Evolutionary conservation across 306 rosid species (phyloP), one percentile per base, ranked within the genome.

Genomic region (Pterocarpus macrocarpus): DNA sequence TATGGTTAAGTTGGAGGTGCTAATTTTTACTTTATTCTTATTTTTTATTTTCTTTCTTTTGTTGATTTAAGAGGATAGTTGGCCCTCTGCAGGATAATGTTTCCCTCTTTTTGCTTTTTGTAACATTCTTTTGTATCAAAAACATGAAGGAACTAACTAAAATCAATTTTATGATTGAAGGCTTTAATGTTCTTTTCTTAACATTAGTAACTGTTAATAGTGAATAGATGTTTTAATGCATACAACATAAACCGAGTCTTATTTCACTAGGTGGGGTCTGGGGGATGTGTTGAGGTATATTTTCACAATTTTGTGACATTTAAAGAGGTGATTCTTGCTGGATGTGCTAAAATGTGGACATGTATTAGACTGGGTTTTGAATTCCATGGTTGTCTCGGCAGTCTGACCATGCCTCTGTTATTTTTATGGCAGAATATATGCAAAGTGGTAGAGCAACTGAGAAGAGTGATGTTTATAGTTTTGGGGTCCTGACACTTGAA

Each of bases 401-500:
- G 45, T 73, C 64, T 83, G 77, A 78, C 41, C 81, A 66, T 81
- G 33, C 86, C 64, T 69, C 16, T 47, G 14, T 79, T 22, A 22
- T 16, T 61, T 78, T 64, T 66, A 81, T 82, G 84, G 86, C 93
- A 95, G 99, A 93, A 89, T 95, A 95, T 73, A 95, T 95, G 99
- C 99, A 93, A 84, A 95, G 99, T 87, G 99, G 99, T 50, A 95
- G 99, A 86, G 99, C 99, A 81, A 95, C 98, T 71, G 99, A 93
- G 85, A 95, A 91, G 90, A 87, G 93, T 22, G 99, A 95, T 79
- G 91, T 95, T 14, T 95, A 95, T 85, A 95, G 99, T 86, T 95
- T 95, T 69, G 99, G 99, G 65, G 98, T 95, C 77, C 81, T 93
- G 85, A 89, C 91, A 75, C 99, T 95, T 41, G 99, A 93, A 90